Base-by-base conservation (phyloP, 148 eudicot genomes). In the Rhododendron williamsianum region DNA sequence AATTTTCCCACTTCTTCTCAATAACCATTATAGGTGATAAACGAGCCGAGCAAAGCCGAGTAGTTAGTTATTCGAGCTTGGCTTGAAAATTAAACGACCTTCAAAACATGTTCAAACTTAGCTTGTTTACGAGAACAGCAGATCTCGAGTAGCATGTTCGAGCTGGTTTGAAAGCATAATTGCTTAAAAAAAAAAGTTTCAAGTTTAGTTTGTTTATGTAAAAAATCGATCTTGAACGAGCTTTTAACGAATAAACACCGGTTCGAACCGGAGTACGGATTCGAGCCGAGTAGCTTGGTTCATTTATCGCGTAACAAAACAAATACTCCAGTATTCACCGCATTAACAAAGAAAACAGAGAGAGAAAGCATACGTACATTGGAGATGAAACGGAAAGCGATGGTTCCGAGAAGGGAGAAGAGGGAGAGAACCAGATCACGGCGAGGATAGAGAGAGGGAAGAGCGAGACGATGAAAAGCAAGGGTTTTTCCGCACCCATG, bases 401-500 rank as follows among this genome's bases (percentile, higher is more conserved):
- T 35, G 87, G 88, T 89, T 87, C 76, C 38, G 92, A 89, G 84
- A 90, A 91, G 74, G 91, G 90, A n/a, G 91, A 94, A 51, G 93
- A 88, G 54, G 95, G 93, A 2, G 96, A 87, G 60, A 93, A 86
- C 86, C 84, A 91, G 76, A 92, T 56, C 7, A 93, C 56, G 76
- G 90, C 90, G 43, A 93, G 86, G 63, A 94, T 87, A 60, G 90
- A 93, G 82, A 87, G 30, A 58, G 86, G 85, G 35, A 93, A 11
- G 45, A 86, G 78, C 6, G 81, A n/a, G 49, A 86, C 56, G 49
- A 80, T 80, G 16, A 85, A 49, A 27, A 84, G 23, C 38, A 88
- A 81, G 63, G 90, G 83, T 48, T 89, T 90, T 38, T 38, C 4
- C 41, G 41, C 41, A 51, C 96, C 98, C 99, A 96, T 96, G 6